phyloP scores from a whole-genome alignment of 1,139 yeast species.

The Saccharomycopsis crataegensis region DNA sequence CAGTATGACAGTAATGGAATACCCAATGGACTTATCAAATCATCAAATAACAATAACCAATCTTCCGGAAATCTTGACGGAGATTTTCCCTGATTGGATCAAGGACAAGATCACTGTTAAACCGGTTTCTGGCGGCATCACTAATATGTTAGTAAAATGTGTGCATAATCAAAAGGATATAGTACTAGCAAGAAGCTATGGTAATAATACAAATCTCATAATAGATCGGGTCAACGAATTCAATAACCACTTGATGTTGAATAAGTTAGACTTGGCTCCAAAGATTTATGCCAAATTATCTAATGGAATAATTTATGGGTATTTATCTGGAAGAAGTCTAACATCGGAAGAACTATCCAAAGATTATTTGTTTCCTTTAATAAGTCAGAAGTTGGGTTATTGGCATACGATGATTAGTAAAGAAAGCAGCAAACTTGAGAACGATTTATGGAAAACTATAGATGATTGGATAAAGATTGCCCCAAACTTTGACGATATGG shows the following conservation, averaged over 20 bases:
- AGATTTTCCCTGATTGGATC: constrained; percentile 19
- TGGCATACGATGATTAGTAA: constrained; percentile 48
- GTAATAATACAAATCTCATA: constrained; percentile 65
- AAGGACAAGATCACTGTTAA: constrained; percentile 23
- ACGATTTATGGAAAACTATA: constrained; percentile 16
- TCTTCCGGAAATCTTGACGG: constrained; percentile 11
- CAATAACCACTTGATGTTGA: constrained; percentile 59
- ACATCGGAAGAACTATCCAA: constrained; percentile 48
- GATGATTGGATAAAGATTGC: constrained; percentile 18
- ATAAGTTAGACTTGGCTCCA: constrained; percentile 61
- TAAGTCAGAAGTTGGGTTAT: constrained; percentile 63
- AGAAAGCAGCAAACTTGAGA: constrained; percentile 10
- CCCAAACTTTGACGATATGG: constrained; percentile 8
- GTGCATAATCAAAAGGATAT: constrained; percentile 26
- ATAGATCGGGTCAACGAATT: constrained; percentile 74
- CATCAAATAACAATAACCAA: constrained; percentile 4
- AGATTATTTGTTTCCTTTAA: constrained; percentile 43
- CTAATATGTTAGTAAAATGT: constrained; percentile 62
- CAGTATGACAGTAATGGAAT: constrained; percentile 1
- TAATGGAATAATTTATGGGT: constrained; percentile 72
- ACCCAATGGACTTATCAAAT: constrained; percentile 15
- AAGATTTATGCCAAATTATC: constrained; percentile 60
- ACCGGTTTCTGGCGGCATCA: constrained; percentile 69
- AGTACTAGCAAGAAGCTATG: constrained; percentile 65
- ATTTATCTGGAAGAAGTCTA: constrained; percentile 56